Base-by-base conservation (phyloP, 305 asterid genomes). In the Fraxinus nigra region DNA sequence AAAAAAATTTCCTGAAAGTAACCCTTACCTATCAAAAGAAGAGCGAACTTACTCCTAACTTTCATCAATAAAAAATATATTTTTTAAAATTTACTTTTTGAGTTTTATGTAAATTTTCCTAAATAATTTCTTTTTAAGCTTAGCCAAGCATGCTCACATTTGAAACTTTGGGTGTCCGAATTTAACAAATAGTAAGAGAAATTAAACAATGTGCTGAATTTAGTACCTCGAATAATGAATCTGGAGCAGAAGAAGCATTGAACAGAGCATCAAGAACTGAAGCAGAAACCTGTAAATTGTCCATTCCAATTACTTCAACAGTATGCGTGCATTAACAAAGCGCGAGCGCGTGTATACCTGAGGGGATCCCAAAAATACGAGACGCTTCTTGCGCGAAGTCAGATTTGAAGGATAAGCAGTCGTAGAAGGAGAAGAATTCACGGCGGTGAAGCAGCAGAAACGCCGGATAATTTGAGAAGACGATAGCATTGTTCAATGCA, bases 331-430 rank as follows among this genome's bases (percentile, higher is more conserved):
- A 37, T 32, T 69, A 48, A 80, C 65, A 48, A 30, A 10, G 80
- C 7, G 75, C 40, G 76, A 11, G 28, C 14, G 37, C 33, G 59
- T 2, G 48, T 10, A 56, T 46, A 86, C 98, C 92, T 90, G 96
- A 86, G 98, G 99, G 80, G 99, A 92, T 38, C 98, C 98, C 81
- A 94, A 65, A 80, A 94, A 95, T 54, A 92, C 94, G 78, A 95
- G 88, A 63, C 97, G 97, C 78, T 89, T 94, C 87, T 90, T 95
- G 78, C 83, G 88, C 40, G 92, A 77, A 51, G 87, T 76, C 81
- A 86, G 80, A 30, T 65, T 76, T 24, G 67, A 59, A 35, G 88
- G 69, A 34, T 85, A 69, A 43, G 83, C 7, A 10, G 82, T n/a
- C 63, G 85, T 13, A 32, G 92, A 59, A n/a, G 92, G 84, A 26